Base-by-base conservation (phyloP, 2,329 filamentous ascomycete genomes). In the Trichoderma asperellum region DNA sequence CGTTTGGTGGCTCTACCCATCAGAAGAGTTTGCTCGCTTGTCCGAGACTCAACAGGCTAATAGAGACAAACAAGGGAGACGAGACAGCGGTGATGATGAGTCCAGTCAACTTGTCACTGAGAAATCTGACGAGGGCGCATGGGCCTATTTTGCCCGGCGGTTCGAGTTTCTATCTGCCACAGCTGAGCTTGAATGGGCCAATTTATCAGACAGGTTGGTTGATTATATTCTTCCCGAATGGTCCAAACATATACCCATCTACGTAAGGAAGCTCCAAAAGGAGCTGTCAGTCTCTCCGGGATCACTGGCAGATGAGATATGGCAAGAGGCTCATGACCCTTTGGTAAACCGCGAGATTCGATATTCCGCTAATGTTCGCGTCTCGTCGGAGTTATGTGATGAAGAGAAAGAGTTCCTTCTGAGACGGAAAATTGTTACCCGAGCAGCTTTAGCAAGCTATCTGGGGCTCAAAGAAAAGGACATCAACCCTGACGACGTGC, bases 401-500 rank as follows among this genome's bases (percentile, higher is more conserved):
- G 94, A 97, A 71, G 96, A 99, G 78, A 88, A 91, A 77, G 83
- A 85, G 4, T 99, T 94, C 73, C 81, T 93, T 8, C 79, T 83
- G 32, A 90, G 90, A 63, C 87, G 96, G 67, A 91, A 88, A 76
- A 84, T 83, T 70, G 86, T 92, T 60, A 91, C 91, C 0, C 88
- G 86, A 4, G 87, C 87, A 68, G 94, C 93, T 6, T 82, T 99
- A 63, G 93, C 94, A 2, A 89, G 85, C 63, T 99, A 98, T 76
- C 87, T 99, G 0, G 89, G 87, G 35, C 83, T 99, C 6, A 83
- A 91, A 0, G 93, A 94, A 77, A 84, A 87, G 16, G 91, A 95
- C 2, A 89, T 99, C n/a, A 89, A 98, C 75, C 92, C 93, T 0
- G 93, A 97, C 58, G 96, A 99, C 81, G 90, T 98, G 7, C 96